Conservation (phyloP, 2,329 filamentous ascomycete genomes). For the Elsinoe australis region DNA sequence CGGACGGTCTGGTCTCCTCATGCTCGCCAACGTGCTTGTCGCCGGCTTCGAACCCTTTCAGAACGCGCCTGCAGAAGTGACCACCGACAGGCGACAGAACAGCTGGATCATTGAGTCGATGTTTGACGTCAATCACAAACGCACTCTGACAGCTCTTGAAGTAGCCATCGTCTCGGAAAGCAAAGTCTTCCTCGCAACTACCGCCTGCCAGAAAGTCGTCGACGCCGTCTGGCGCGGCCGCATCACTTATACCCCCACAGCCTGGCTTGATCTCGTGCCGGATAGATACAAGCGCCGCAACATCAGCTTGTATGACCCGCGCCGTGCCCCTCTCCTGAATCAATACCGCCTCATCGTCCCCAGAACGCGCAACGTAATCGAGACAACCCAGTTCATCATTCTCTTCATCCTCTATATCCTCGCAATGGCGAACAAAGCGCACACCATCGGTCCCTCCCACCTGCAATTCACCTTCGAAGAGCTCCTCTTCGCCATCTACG, state of each 20-base stretch:
- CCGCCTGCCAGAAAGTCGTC: conserved; percentile 73
- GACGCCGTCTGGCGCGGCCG: conserved; percentile 74
- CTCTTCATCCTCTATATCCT: conserved; percentile 61
- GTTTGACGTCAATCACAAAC: conserved; percentile 42
- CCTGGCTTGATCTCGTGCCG: conserved; percentile 74
- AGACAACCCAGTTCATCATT: conserved; percentile 64
- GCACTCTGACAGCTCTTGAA: conserved; percentile 69
- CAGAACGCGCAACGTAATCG: conserved; percentile 65
- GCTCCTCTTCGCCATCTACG: conserved; percentile 62
- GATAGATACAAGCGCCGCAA: conserved; percentile 80
- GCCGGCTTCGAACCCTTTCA: conserved; percentile 81
- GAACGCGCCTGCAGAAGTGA: conserved; percentile 63
- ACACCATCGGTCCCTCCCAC: conserved; percentile 35
- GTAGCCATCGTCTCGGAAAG: conserved; percentile 76
- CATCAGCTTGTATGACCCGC: conserved; percentile 71
- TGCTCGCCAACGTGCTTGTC: conserved; percentile 71
- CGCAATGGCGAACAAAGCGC: conserved; percentile 62
- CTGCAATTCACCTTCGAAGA: conserved; percentile 46
- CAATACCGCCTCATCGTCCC: conserved; percentile 81
- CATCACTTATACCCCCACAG: conserved; percentile 73
- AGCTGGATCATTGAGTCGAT: conserved; percentile 37
- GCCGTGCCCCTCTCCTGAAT: conserved; percentile 67
- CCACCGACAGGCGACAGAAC: conserved; percentile 47
- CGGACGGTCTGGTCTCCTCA: conserved; percentile 60
- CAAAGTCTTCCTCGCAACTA: conserved; percentile 68